Percentiles rank a stretch among this genome's conserved stretches.
phyloP scores from a whole-genome alignment of 176 grass and related monocot genomes.

The Elaeis guineensis region DNA sequence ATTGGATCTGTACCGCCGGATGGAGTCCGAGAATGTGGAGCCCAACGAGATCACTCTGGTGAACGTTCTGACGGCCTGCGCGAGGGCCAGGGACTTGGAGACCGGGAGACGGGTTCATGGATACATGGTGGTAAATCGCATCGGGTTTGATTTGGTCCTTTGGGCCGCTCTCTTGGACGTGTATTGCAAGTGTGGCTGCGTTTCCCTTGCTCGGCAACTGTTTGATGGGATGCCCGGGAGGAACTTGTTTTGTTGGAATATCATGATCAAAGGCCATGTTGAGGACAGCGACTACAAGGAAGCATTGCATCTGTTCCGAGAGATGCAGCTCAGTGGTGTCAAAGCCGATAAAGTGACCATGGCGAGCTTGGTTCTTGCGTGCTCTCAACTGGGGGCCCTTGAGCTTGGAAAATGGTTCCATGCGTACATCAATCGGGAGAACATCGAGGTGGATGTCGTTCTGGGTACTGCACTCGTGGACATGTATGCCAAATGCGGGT shows the following conservation, averaged over 20 bases:
- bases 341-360: slow-evolving; percentile 17
- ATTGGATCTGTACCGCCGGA: slow-evolving; percentile 11
- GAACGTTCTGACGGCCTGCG: slow-evolving; percentile 16
- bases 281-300: slow-evolving; percentile 13
- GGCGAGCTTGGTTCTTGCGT: slow-evolving; percentile 7
- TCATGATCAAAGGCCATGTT: slow-evolving; percentile 15
- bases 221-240: slow-evolving; percentile 14
- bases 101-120: slow-evolving; percentile 15
- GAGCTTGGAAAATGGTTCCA: slow-evolving; percentile 22
- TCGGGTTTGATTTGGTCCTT: slow-evolving; percentile 13
- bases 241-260: slow-evolving; percentile 15
- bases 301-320: slow-evolving; percentile 5
- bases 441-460: slow-evolving; percentile 7
- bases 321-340: slow-evolving; percentile 7
- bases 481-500: slow-evolving; percentile 16
- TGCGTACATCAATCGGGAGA: slow-evolving; percentile 5
- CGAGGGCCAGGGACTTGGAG: slow-evolving; percentile 9
- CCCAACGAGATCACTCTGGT: slow-evolving; percentile 13
- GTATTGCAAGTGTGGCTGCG: slow-evolving; percentile 15
- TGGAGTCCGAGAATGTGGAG: slow-evolving; percentile 1
- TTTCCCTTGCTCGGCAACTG: slow-evolving; percentile 4
- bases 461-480: slow-evolving; percentile 18
- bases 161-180: slow-evolving; percentile 14
- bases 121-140: slow-evolving; percentile 4
- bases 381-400: slow-evolving; percentile 11